Evolutionary conservation across 345 rosid species (phyloP).

Genomic region (Aurinia saxatilis): DNA sequence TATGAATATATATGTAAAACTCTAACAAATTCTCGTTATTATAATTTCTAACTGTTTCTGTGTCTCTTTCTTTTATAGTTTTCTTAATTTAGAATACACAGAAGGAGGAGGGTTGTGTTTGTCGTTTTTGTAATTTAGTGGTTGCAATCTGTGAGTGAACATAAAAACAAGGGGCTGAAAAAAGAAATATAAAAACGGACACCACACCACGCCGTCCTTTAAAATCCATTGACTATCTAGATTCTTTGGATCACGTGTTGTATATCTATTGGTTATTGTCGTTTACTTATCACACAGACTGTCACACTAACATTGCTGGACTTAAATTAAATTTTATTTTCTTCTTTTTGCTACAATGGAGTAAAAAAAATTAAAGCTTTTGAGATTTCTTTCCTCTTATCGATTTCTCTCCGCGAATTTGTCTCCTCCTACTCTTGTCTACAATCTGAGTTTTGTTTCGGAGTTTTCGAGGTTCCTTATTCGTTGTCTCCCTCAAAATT

Average conservation of each 20-base stretch:
- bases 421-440: conserved; percentile 8
- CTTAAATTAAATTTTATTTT: background rate
- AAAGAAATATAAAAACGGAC: conserved; percentile 1
- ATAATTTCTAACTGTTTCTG: background rate
- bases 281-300: background rate
- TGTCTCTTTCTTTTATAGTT: no score
- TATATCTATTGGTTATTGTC: background rate
- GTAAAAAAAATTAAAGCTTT: conserved; percentile 18
- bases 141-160: background rate
- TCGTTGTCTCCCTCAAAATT: conserved; percentile 21
- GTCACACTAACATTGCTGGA: conserved; percentile 6
- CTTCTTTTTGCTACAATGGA: conserved; percentile 13
- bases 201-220: conserved; percentile 20
- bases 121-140: no score
- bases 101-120: no score
- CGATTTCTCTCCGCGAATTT: conserved; percentile 18
- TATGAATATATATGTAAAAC: no score
- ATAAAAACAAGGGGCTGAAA: background rate
- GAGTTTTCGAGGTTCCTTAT: conserved; percentile 19
- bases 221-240: conserved; percentile 21
- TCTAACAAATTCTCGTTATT: background rate
- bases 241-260: conserved; percentile 9
- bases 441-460: conserved; percentile 6
- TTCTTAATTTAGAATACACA: no score
- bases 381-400: conserved; percentile 24